Conservation (phyloP, 2,329 filamentous ascomycete genomes). For the Aureobasidium sp. region DNA sequence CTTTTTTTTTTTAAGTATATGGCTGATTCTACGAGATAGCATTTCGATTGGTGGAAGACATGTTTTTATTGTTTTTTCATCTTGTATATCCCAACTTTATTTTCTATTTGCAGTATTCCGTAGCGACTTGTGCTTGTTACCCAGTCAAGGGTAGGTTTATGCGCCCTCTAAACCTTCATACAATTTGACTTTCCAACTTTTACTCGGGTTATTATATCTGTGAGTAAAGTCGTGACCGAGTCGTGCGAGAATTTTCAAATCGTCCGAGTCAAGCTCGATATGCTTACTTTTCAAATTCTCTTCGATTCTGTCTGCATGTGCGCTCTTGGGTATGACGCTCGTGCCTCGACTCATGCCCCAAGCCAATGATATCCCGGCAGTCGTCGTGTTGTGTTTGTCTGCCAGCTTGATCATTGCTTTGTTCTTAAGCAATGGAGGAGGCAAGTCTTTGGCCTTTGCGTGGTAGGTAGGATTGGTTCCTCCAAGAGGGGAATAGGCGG, state of each 20-base stretch:
- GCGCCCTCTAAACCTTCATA: conserved; percentile 36
- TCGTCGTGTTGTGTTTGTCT: conserved; percentile 33
- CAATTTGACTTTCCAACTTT: conserved; percentile 33
- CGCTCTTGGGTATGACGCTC: conserved; percentile 45
- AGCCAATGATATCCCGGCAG: conserved; percentile 39
- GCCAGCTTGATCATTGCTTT: conserved; percentile 34
- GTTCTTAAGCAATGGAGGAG: conserved; percentile 35
- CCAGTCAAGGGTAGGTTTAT: not conserved
- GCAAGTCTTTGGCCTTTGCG: conserved; percentile 20
- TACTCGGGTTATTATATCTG: conserved; percentile 35
- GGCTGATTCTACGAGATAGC: not conserved
- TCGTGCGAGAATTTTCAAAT: conserved; percentile 28
- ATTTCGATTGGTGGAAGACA: not conserved
- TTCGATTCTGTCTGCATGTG: conserved; percentile 34
- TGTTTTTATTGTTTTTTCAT: not conserved
- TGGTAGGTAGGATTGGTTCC: conserved; percentile 43
- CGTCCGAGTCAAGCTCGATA: conserved; percentile 32
- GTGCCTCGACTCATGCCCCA: conserved; percentile 43
- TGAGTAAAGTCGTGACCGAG: conserved; percentile 29
- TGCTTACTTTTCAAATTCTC: conserved; percentile 36
- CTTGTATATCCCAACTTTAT: too few relatives aligned
- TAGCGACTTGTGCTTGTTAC: not conserved
- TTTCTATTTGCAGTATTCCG: not conserved
- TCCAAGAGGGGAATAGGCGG: conserved; percentile 40
- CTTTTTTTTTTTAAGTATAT: not conserved